A percentile compares a stretch with the other conserved stretches of the same genome.
These are phyloP conservation scores for Pulveroboletus sp. DNA, from an alignment of 768 basidiomycete species.

Conservation along the genomic window DNA sequence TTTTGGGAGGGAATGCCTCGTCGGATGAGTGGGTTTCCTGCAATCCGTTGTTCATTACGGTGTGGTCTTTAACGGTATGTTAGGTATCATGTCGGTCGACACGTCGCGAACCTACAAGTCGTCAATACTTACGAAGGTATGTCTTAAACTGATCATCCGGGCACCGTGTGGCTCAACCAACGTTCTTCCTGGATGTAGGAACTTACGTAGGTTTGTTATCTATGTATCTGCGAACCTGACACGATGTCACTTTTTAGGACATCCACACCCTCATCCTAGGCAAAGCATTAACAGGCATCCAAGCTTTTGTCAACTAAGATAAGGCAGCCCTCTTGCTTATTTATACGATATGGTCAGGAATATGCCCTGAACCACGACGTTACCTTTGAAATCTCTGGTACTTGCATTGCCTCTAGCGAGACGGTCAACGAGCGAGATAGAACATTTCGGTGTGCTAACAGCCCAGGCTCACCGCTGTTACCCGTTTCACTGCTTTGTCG, in stretches of 20 bases:
- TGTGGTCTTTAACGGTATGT: background rate
- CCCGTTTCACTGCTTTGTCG: background rate
- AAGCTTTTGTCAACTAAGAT: conserved; percentile 68
- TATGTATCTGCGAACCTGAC: background rate
- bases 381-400: too few species aligned
- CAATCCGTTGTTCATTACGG: background rate
- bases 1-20: conserved; percentile 91
- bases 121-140: conserved; percentile 91
- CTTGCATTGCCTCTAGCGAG: background rate
- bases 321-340: background rate
- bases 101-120: conserved; percentile 93
- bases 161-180: conserved; percentile 1
- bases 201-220: conserved; percentile 46
- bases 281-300: conserved; percentile 85
- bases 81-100: conserved; percentile 91
- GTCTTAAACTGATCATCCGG: conserved; percentile 11
- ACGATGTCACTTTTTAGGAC: conserved; percentile 44
- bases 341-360: background rate
- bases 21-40: conserved; percentile 71
- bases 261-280: conserved; percentile 91
- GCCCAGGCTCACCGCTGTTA: background rate
- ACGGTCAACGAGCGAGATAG: background rate
- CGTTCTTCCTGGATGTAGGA: conserved; percentile 32
- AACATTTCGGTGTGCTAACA: background rate
- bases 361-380: background rate